Percentiles rank a stretch among this genome's conserved stretches.
These are phyloP conservation scores for Yarrowia sp. DNA, from an alignment of 805 yeast genomes.

Conservation along the genomic window DNA sequence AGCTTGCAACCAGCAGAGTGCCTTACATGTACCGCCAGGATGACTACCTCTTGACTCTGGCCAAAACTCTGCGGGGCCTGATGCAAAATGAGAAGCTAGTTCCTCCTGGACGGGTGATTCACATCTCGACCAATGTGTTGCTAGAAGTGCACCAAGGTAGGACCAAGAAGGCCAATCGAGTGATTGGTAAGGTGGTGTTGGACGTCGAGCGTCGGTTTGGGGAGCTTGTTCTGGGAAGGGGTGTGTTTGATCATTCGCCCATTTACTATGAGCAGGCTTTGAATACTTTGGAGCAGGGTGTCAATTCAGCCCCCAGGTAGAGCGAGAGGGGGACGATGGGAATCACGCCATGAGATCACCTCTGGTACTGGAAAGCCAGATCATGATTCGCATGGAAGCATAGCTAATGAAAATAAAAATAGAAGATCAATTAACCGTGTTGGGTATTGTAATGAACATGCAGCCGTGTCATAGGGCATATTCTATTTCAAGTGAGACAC, in stretches of 20 bases:
- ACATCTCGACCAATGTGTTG: conserved; percentile 34
- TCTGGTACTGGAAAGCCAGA: too few relatives aligned
- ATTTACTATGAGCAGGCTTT: conserved; percentile 38
- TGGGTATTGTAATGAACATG: not conserved
- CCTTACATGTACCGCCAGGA: conserved; percentile 29
- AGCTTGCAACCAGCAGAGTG: conserved; percentile 30
- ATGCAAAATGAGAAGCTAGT: conserved; percentile 38
- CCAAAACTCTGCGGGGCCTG: conserved; percentile 34
- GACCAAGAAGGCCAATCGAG: conserved; percentile 92
- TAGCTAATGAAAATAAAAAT: not conserved
- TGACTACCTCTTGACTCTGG: conserved; percentile 33
- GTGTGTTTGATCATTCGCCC: conserved; percentile 38
- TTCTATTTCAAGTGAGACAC: too few relatives aligned
- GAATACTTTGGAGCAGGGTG: conserved; percentile 34
- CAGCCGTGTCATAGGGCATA: too few relatives aligned
- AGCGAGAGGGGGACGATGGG: not conserved
- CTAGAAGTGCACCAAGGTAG: conserved; percentile 56
- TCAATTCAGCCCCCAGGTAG: conserved; percentile 29
- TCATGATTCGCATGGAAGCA: too few relatives aligned
- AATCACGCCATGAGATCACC: too few relatives aligned
- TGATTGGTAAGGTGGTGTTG: conserved; percentile 45
- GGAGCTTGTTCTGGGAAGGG: conserved; percentile 38
- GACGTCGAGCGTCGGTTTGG: conserved; percentile 38
- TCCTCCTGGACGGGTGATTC: conserved; percentile 39
- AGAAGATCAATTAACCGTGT: not conserved